Percentiles rank a stretch among this genome's conserved stretches.
phyloP scores from a whole-genome alignment of 331 rosid genomes.

The Saraca asoca region DNA sequence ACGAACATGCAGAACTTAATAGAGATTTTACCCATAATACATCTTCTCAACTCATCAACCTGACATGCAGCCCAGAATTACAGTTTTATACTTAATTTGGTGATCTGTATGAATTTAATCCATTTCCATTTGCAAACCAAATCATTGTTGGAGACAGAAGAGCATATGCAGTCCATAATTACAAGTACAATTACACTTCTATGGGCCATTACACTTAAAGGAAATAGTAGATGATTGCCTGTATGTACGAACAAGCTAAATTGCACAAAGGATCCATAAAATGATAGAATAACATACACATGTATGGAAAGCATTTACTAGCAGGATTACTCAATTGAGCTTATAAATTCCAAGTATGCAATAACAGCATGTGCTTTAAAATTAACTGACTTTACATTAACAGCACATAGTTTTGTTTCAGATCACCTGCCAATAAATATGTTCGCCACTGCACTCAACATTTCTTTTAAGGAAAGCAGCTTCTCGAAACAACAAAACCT shows the following conservation, averaged over 20 bases:
- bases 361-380: background rate
- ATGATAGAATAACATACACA: constrained; percentile 2
- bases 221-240: background rate
- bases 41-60: constrained; percentile 9
- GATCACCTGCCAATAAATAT: constrained; percentile 61
- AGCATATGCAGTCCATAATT: background rate
- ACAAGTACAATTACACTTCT: constrained; percentile 16
- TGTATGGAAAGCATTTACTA: background rate
- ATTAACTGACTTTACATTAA: constrained; percentile 5
- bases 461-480: constrained; percentile 49
- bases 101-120: constrained; percentile 10
- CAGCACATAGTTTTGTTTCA: constrained; percentile 5
- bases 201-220: constrained; percentile 9
- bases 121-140: background rate
- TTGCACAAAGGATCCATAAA: constrained; percentile 13
- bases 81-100: constrained; percentile 5
- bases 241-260: constrained; percentile 10
- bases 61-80: constrained; percentile 13
- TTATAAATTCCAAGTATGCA: constrained; percentile 21
- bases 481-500: constrained; percentile 66
- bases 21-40: background rate
- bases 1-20: background rate
- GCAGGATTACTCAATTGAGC: background rate
- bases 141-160: background rate
- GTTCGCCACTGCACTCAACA: constrained; percentile 50